phyloP scores from a whole-genome alignment of 495 filamentous ascomycete genomes.

The Diplogelasinospora grovesii region DNA sequence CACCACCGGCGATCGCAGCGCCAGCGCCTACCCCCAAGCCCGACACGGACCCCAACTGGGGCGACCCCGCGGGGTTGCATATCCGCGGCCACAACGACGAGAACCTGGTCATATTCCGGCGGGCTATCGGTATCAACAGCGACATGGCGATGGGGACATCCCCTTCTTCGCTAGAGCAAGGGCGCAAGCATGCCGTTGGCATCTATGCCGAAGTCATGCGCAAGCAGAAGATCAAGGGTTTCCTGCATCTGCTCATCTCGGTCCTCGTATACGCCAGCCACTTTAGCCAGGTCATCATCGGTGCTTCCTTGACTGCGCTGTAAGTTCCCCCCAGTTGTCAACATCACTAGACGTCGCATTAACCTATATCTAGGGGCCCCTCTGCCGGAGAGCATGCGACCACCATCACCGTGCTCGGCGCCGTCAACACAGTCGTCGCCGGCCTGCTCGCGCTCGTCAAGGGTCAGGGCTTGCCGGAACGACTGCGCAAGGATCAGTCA shows the following conservation, averaged over 20 bases:
- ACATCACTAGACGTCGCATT: too few species aligned
- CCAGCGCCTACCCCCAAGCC: constrained; percentile 12
- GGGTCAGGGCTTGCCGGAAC: constrained; percentile 36
- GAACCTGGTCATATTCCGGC: constrained; percentile 38
- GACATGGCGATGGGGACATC: constrained; percentile 6
- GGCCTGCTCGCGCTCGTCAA: constrained; percentile 42
- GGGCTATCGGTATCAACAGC: constrained; percentile 37
- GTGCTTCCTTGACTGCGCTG: constrained; percentile 39
- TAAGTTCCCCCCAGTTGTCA: constrained; percentile 5
- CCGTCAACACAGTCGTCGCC: constrained; percentile 44
- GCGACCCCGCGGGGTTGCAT: constrained; percentile 32
- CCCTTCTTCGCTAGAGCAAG: constrained; percentile 30
- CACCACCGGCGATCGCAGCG: constrained; percentile 3
- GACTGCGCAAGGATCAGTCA: constrained; percentile 34
- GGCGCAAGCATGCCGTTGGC: constrained; percentile 28
- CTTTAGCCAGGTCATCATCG: constrained; percentile 40
- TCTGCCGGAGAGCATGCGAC: constrained; percentile 28
- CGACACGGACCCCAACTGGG: constrained; percentile 27
- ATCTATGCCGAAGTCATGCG: constrained; percentile 30
- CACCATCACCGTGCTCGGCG: constrained; percentile 39
- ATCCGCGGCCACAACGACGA: constrained; percentile 36
- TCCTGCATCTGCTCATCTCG: constrained; percentile 19
- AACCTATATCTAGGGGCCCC: constrained; percentile 22
- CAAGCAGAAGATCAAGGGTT: constrained; percentile 21
- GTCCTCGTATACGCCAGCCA: constrained; percentile 31